phyloP scores from a whole-genome alignment of 2,329 filamentous ascomycete genomes.

The Lachnellula occidentalis region DNA sequence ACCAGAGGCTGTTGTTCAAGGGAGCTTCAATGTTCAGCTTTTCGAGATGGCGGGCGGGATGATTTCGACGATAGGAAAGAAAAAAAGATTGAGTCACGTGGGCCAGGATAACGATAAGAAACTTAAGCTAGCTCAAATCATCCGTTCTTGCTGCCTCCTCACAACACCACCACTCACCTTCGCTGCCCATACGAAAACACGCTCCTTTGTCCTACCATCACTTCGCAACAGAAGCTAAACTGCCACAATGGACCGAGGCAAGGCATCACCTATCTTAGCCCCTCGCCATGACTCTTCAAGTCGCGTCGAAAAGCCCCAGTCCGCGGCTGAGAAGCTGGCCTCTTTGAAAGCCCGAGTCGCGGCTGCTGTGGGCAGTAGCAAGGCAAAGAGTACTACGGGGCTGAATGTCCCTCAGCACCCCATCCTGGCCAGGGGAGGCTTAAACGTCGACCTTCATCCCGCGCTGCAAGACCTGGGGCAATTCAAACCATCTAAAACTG shows the following conservation, averaged over 20 bases:
- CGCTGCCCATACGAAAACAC: not conserved
- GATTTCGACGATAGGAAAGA: too few species aligned
- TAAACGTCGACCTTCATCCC: slow-evolving; percentile 47
- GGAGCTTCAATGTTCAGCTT: not conserved
- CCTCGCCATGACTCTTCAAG: slow-evolving; percentile 50
- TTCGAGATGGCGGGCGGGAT: too few species aligned
- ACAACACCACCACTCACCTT: not conserved
- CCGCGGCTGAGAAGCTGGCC: slow-evolving; percentile 62
- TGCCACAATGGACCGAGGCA: slow-evolving; percentile 46
- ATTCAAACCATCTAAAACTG: slow-evolving; percentile 38
- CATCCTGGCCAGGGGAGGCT: slow-evolving; percentile 35
- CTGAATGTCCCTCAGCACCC: slow-evolving; percentile 37
- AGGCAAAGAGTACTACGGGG: slow-evolving; percentile 36
- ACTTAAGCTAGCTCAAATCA: not conserved
- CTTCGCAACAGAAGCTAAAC: not conserved
- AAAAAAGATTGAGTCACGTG: not conserved
- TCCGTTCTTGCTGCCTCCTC: not conserved
- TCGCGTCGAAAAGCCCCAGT: slow-evolving; percentile 50
- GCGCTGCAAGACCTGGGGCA: slow-evolving; percentile 57
- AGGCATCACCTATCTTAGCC: slow-evolving; percentile 46
- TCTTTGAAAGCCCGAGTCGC: slow-evolving; percentile 76
- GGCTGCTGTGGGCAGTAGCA: slow-evolving; percentile 57
- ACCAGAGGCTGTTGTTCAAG: not conserved
- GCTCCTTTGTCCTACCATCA: not conserved
- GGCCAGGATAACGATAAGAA: not conserved